Base-by-base conservation (phyloP, 2,329 filamentous ascomycete genomes). In the Calonectria montana region DNA sequence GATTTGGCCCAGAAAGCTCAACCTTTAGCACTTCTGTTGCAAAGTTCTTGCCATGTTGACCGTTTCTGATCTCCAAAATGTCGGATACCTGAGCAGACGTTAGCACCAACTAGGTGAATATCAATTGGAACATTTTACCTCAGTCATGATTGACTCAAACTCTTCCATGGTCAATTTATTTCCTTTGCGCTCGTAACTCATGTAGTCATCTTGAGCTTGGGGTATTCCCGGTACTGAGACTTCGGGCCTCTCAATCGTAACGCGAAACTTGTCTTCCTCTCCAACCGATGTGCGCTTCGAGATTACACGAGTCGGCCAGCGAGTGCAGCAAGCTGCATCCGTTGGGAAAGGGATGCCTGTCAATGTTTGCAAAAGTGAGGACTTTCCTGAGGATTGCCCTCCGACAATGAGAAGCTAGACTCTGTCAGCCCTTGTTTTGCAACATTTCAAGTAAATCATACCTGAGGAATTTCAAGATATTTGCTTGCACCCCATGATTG, bases 321-420 rank as follows among this genome's bases (percentile, higher is more conserved):
- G 80, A 50, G 83, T 84, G 62, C 83, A 85, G 21, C 80, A 77
- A 0, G 76, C 75, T 7, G 69, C 75, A 13, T 79, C 79, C 0
- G 82, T 78, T 0, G 80, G 81, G 39, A 85, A 85, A 0, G 83
- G 83, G 18, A 85, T 83, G 3, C 81, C 82, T 1, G 81, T 84
- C 63, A 84, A 69, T 23, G 80, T 83, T 57, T 81, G 81, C 2
- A 85, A 74, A 2, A 85, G 75, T 7, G 83, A 84, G 0, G 83
- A 84, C 27, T 84, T 84, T 3, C 83, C 83, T 2, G 81, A 77
- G 0, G 82, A 84, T 69, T 84, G 83, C 0, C 80, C 78, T 1
- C 83, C 83, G 0, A 84, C 81, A 31, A 84, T 82, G 1, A 84
- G 78, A 7, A 84, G 79, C 81, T 83, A 15, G 6, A 1, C 1